Base-by-base conservation (phyloP, 2,329 filamentous ascomycete species). In the Helicocarpus griseus region DNA sequence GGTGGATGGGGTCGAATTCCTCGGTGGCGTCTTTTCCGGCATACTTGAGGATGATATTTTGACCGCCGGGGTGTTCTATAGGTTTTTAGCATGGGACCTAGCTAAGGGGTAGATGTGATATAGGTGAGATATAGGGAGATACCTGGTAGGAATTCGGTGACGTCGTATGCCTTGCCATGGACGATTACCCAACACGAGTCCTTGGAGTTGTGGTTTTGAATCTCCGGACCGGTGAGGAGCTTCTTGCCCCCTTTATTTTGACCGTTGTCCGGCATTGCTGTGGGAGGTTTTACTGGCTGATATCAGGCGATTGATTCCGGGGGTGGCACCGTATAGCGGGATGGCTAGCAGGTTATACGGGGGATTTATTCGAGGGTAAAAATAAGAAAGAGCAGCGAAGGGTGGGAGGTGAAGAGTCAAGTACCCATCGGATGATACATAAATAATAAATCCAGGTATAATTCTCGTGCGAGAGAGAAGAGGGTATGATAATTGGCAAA, bases 31-130 rank as follows among this genome's bases (percentile, higher is more conserved):
- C 90, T 76, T 91, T 94, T 61, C 90, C 89, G 28, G 90, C 90
- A 72, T 96, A 95, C 73, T 95, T 95, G 58, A 98, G 79, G 63
- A 98, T 97, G 67, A 97, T 94, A 65, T 91, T 93, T 58, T 83
- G 78, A 35, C 88, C 90, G 55, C 90, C 90, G 22, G 90, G 90
- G 64, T 95, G 89, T 68, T 95, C 88, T 83, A 59, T 21, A 21
- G 26, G 17, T 14, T 13, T 49, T 22, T 47, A 46, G 35, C 7
- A 38, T 28, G 31, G 14, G 19, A 17, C 21, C 21, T 43, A 44
- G 17, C 28, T 24, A 40, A 2, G 40, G 51, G 13, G 24, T 51
- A 31, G 35, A 19, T 54, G 29, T 29, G 31, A 36, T 36, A 36
- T 51, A 24, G 26, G 9, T 55, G 17, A 22, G 24, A 53, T 28